Percentiles rank a stretch among this genome's conserved stretches.
Evolutionary conservation across 768 basidiomycete species (phyloP).

Genomic region (Xanthoconium purpureum): DNA sequence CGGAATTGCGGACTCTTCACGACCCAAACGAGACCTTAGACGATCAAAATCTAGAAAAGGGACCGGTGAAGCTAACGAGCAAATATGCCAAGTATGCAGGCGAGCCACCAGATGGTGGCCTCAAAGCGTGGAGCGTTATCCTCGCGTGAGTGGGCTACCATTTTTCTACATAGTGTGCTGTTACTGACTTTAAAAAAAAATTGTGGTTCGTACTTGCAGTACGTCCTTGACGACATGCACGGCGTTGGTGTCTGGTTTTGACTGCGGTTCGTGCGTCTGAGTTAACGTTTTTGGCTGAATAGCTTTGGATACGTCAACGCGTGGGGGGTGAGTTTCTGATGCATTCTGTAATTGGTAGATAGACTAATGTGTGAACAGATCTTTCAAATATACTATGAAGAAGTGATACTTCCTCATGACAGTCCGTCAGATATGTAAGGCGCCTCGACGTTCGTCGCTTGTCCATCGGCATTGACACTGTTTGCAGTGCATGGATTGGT

Average conservation of each 20-base stretch:
- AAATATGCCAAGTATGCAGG: slow-evolving; percentile 20
- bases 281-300: background rate
- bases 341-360: background rate
- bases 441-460: background rate
- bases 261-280: background rate
- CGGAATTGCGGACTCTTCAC: slow-evolving; percentile 12
- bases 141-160: slow-evolving; percentile 19
- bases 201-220: slow-evolving; percentile 2
- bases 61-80: background rate
- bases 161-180: background rate
- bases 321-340: slow-evolving; percentile 59
- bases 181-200: background rate
- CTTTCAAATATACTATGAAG: slow-evolving; percentile 72
- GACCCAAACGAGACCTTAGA: background rate
- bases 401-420: slow-evolving; percentile 43
- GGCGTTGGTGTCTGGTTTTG: slow-evolving; percentile 31
- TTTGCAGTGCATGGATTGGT: slow-evolving; percentile 74
- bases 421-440: slow-evolving; percentile 65
- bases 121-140: slow-evolving; percentile 32
- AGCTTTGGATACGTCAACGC: slow-evolving; percentile 71
- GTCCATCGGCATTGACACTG: background rate
- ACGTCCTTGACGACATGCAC: slow-evolving; percentile 34
- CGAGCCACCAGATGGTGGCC: slow-evolving; percentile 29
- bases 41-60: slow-evolving; percentile 9
- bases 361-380: slow-evolving; percentile 37